Base-by-base conservation (phyloP, 164 flowering plant genomes). In the Kalanchoe fedtschenkoi region DNA sequence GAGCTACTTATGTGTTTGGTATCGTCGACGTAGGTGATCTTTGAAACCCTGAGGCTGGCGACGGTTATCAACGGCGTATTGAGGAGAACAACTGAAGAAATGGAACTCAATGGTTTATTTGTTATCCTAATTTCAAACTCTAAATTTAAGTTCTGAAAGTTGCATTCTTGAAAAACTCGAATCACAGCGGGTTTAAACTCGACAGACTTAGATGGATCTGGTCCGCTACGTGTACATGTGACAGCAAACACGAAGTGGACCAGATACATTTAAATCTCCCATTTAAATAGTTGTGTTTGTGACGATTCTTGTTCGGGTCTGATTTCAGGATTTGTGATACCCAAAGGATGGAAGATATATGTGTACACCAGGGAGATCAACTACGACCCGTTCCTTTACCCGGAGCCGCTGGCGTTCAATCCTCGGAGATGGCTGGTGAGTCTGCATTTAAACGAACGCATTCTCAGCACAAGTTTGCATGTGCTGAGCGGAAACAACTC, bases 341-440 rank as follows among this genome's bases (percentile, higher is more conserved):
- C 91, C 1, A 60, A 81, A 62, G 91, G 83, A 41, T 85, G 91
- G 91, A 83, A 80, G 68, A 81, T 85, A 33, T 85, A 85, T 69
- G 86, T 85, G 0, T 85, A 85, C 42, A 81, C 88, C 6, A 81
- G 91, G 55, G 91, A 85, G 71, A 68, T 80, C 4, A 85, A 85
- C 63, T 85, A 83, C 54, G 86, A 85, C 42, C 82, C 79, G 1
- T 44, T 32, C 47, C 63, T 83, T 7, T 83, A 81, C 56, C 77
- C 86, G 0, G 88, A 83, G 6, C 91, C 91, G 29, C 61, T 70
- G 2, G 41, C 71, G 17, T 85, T 83, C 72, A 80, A 85, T 60
- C 91, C 91, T 26, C 83, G 88, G 87, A 79, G 91, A 83, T 85
- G 87, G 91, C 71, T 81, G 90, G 90, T 85, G 14, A 16, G 76